Evolutionary conservation across 768 basidiomycete species (phyloP).

Genomic region (Xerocomus potaroensis): DNA sequence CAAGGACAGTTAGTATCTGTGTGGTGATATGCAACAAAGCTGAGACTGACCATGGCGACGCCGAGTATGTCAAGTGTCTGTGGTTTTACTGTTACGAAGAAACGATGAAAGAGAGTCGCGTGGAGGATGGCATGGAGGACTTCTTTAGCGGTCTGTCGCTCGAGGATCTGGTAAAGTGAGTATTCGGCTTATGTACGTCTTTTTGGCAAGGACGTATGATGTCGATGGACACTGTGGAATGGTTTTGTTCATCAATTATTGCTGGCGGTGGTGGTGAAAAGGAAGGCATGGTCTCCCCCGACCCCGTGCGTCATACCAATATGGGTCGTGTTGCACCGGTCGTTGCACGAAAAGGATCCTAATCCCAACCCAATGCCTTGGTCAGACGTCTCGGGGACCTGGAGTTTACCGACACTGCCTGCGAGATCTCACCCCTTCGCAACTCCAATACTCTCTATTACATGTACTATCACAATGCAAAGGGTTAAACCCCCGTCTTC

Average conservation of each 20-base stretch:
- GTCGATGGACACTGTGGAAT: conserved; percentile 30
- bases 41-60: conserved; percentile 67
- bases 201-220: conserved; percentile 18
- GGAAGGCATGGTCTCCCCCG: not conserved
- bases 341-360: no score
- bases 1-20: conserved; percentile 1
- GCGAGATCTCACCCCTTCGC: no score
- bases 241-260: conserved; percentile 22
- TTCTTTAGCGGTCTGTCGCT: conserved; percentile 68
- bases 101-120: conserved; percentile 75
- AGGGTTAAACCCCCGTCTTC: no score
- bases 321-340: no score
- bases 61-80: conserved; percentile 76
- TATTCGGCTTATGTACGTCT: not conserved
- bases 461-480: no score
- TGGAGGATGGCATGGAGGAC: conserved; percentile 76
- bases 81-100: conserved; percentile 77
- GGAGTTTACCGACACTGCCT: no score
- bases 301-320: no score
- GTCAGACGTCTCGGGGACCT: no score
- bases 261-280: not conserved
- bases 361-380: no score
- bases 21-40: not conserved
- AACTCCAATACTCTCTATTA: no score
- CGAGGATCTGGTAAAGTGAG: conserved; percentile 53